Evolutionary conservation across 495 filamentous ascomycete species (phyloP), one percentile per base, ranked within the genome.

Genomic region (Penicillium turbatum): DNA sequence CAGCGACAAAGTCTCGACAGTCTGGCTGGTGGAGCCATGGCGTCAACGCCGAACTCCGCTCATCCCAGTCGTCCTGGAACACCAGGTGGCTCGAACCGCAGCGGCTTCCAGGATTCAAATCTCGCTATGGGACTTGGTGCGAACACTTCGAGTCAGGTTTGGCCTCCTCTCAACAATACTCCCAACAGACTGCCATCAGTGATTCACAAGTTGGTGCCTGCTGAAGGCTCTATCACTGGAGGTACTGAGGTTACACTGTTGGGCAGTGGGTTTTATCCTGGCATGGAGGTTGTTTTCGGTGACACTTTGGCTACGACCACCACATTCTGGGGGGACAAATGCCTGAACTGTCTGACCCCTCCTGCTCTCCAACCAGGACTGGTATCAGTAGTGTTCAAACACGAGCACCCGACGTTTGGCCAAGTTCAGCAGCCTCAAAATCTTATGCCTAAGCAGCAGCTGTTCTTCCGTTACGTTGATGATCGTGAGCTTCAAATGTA

Each of bases 271-370:
- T 96, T 96, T 59, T 82, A 80, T 32, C 81, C 85, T 40, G 89
- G 88, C 5, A 80, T 92, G 62, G 87, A 89, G 49, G 89, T 96
- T 52, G 85, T 91, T 60, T 97, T 97, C 68, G 92, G 91, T 15
- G 84, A 89, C 39, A 79, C 77, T 4, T 75, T 82, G 31, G 92
- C 92, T 9, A 86, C 83, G 1, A 88, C 86, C 9, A 92, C 88
- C 10, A 89, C 87, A 1, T 95, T 78, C 60, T 95, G 89, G 85
- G 88, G 88, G 19, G 82, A 87, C 46, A 85, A 81, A 38, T 87
- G 86, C 16, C 74, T 96, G n/a, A 88, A 95, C 36, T 95, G 89
- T 63, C 72, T 91, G 31, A 76, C 92, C 0, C 92, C 92, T 19
- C 89, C 92, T 2, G 83, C 85, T 27, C 68, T 80, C 11, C 74